Percentiles rank a stretch among this genome's conserved stretches.
phyloP scores from a whole-genome alignment of 306 rosid species.

The Cajanus cajan region DNA sequence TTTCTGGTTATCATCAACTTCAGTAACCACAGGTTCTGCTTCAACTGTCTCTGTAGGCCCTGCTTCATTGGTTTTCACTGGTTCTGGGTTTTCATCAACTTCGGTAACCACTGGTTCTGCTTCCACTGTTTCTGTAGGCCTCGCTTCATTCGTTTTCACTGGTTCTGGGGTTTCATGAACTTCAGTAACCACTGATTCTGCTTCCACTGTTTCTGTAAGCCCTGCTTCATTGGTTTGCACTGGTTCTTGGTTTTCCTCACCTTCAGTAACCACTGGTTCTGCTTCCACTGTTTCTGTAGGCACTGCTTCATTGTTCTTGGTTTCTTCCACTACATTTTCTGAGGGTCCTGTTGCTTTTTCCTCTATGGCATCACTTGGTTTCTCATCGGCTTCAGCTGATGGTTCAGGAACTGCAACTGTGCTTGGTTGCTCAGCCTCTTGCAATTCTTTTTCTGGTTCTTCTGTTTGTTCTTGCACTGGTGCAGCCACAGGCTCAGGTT shows the following conservation, averaged over 20 bases:
- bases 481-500: conserved; percentile 2
- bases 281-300: conserved; percentile 14
- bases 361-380: background rate
- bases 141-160: too few species aligned
- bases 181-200: conserved; percentile 33
- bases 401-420: conserved; percentile 24
- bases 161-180: conserved; percentile 33
- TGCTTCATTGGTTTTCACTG: background rate
- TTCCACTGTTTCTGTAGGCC: too few species aligned
- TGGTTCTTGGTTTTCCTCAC: conserved; percentile 27
- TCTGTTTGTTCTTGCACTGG: conserved; percentile 14
- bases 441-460: conserved; percentile 27
- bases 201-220: conserved; percentile 8
- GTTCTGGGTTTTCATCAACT: too few species aligned
- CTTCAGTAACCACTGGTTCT: conserved; percentile 36
- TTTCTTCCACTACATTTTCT: conserved; percentile 6
- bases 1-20: conserved; percentile 40
- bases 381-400: conserved; percentile 27
- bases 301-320: conserved; percentile 7
- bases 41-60: conserved; percentile 18
- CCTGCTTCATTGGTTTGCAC: background rate
- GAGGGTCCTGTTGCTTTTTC: conserved; percentile 17
- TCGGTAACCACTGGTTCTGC: too few species aligned
- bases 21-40: conserved; percentile 29
- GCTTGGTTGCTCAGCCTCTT: conserved; percentile 23